Conservation (phyloP, 1,284 basidiomycete species). For the Ustilago tritici region DNA sequence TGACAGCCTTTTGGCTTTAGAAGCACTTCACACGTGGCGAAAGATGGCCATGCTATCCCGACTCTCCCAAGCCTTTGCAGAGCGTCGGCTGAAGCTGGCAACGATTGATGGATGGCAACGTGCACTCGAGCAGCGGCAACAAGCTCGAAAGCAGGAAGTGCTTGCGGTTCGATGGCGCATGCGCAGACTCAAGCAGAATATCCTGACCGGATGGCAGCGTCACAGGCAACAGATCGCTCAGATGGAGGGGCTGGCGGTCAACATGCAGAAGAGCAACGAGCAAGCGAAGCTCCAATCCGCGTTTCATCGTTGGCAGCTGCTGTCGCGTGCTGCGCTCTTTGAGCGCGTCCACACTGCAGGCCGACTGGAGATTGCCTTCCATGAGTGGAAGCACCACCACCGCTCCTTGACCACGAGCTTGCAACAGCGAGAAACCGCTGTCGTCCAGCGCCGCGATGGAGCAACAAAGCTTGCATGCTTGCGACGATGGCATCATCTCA, state of each 20-base stretch:
- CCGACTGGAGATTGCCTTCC: constrained; percentile 18
- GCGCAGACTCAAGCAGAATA: constrained; percentile 30
- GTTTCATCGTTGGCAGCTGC: constrained; percentile 28
- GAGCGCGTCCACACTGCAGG: constrained; percentile 16
- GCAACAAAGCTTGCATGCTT: constrained; percentile 1
- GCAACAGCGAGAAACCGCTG: constrained; percentile 36
- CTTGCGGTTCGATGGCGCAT: constrained; percentile 46
- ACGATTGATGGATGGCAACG: constrained; percentile 35
- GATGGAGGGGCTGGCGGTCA: constrained; percentile 17
- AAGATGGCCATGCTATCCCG: constrained; percentile 29
- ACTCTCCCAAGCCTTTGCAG: constrained; percentile 37
- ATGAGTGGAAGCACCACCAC: constrained; percentile 33
- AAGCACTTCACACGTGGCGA: constrained; percentile 30
- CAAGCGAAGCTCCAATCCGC: background rate
- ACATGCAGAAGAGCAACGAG: constrained; percentile 1
- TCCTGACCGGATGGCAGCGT: constrained; percentile 19
- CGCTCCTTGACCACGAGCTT: constrained; percentile 20
- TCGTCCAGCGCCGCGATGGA: constrained; percentile 6
- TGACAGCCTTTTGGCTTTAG: constrained; percentile 14
- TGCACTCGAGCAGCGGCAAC: constrained; percentile 13
- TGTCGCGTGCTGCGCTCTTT: constrained; percentile 24
- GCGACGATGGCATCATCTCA: constrained; percentile 20
- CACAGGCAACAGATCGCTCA: background rate
- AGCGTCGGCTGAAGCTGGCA: constrained; percentile 40
- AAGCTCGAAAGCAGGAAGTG: constrained; percentile 31